Percentiles rank a stretch among this genome's conserved stretches.
These are phyloP conservation scores for Cryptosporidium baileyi DNA, from an alignment of 169 alveolate genomes.

Conservation along the genomic window DNA sequence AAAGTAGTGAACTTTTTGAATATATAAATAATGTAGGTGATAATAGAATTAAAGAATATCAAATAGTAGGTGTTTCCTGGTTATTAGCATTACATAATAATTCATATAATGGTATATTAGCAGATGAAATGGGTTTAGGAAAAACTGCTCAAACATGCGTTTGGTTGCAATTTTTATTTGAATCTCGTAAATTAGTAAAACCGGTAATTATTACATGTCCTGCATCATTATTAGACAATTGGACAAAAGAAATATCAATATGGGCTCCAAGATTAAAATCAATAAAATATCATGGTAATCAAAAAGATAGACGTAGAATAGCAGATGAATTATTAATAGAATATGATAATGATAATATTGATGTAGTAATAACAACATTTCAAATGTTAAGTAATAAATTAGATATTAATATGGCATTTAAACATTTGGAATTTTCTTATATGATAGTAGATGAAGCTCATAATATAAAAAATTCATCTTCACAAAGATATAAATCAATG, in stretches of 20 bases:
- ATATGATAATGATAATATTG: constrained; percentile 6
- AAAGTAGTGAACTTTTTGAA: not conserved
- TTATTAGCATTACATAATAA: constrained; percentile 81
- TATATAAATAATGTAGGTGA: not conserved
- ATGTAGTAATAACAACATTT: constrained; percentile 53
- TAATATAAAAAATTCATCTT: constrained; percentile 87
- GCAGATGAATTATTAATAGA: constrained; percentile 26
- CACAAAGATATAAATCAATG: constrained; percentile 84
- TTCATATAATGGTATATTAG: constrained; percentile 85
- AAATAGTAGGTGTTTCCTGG: constrained; percentile 88
- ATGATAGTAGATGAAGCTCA: constrained; percentile 93
- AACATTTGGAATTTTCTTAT: constrained; percentile 71
- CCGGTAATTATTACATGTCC: constrained; percentile 85
- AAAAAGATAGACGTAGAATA: constrained; percentile 73
- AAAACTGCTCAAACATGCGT: constrained; percentile 89
- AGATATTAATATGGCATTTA: constrained; percentile 45
- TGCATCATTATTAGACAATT: constrained; percentile 82
- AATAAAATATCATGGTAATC: constrained; percentile 82
- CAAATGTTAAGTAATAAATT: constrained; percentile 50
- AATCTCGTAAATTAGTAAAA: constrained; percentile 69
- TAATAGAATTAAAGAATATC: constrained; percentile 80
- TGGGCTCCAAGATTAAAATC: constrained; percentile 87
- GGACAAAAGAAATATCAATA: constrained; percentile 83
- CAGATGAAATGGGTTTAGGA: constrained; percentile 92
- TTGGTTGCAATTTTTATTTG: constrained; percentile 76